Evolutionary conservation across 305 asterid species (phyloP), one percentile per base, ranked within the genome.

Genomic region (Vinca major): DNA sequence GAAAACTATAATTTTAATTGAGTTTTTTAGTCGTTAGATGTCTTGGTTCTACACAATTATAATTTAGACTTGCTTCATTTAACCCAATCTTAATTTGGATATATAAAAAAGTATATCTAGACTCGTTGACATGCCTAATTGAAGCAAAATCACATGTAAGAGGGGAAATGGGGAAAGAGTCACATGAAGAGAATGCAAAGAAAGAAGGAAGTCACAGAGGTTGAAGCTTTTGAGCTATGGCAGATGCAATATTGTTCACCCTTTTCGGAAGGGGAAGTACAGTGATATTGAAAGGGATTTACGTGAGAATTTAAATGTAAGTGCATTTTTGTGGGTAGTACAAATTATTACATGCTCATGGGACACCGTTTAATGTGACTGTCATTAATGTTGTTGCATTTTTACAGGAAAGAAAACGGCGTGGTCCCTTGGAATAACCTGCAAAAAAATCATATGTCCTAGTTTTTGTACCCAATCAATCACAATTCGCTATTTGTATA

Each of bases 91-190:
- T n/a, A n/a, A n/a, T n/a, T n/a, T n/a, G n/a, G n/a, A n/a, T n/a
- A n/a, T n/a, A n/a, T n/a, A n/a, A n/a, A n/a, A n/a, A n/a, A n/a
- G n/a, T n/a, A n/a, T n/a, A n/a, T n/a, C n/a, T n/a, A n/a, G n/a
- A n/a, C n/a, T n/a, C n/a, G n/a, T n/a, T n/a, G n/a, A n/a, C n/a
- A n/a, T n/a, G n/a, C n/a, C n/a, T n/a, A n/a, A 78, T 82, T 88
- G 87, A 88, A 85, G 86, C 88, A n/a, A 81, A 84, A 80, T 90
- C 94, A 88, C 94, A 85, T 81, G 84, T 75, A 77, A 82, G 71
- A 48, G 62, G 44, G 62, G 55, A 50, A 73, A 52, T 57, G 43
- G 50, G 44, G 63, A 70, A 71, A 63, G 10, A 75, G 66, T 88
- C 94, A 88, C 91, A 90, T 86, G 95, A 88, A 86, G 75, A 74